A percentile compares a stretch with the other conserved stretches of the same genome.
These are phyloP conservation scores for Fusarium sarcochroum DNA, from an alignment of 2,329 filamentous ascomycete species.

Conservation along the genomic window DNA sequence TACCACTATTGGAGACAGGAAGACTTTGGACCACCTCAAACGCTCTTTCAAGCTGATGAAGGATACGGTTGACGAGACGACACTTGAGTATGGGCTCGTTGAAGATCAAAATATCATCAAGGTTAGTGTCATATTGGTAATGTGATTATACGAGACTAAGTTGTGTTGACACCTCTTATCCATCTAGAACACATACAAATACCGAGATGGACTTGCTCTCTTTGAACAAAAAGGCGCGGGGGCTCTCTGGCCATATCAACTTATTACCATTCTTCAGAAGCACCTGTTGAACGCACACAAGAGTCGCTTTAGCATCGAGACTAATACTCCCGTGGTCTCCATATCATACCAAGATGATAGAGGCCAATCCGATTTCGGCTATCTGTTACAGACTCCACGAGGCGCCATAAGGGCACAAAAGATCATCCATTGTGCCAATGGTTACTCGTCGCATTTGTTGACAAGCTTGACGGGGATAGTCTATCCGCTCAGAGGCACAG, in stretches of 20 bases:
- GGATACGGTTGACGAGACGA: not conserved
- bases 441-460: conserved; percentile 63
- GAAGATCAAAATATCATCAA: conserved; percentile 6
- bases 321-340: conserved; percentile 51
- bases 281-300: conserved; percentile 52
- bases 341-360: conserved; percentile 45
- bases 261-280: conserved; percentile 59
- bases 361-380: conserved; percentile 47
- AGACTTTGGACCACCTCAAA: conserved; percentile 1
- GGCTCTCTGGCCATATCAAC: conserved; percentile 63
- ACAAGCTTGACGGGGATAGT: conserved; percentile 60
- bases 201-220: conserved; percentile 41
- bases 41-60: conserved; percentile 4
- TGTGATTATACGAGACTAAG: no score
- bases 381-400: conserved; percentile 59
- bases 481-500: conserved; percentile 59
- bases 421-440: conserved; percentile 70
- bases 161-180: not conserved
- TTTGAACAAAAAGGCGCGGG: conserved; percentile 58
- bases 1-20: not conserved
- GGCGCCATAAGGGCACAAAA: conserved; percentile 61
- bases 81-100: not conserved
- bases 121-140: conserved; percentile 29
- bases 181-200: conserved; percentile 5
- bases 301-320: conserved; percentile 53